Base-by-base conservation (phyloP, 805 yeast species). In the Teunomyces atbi region DNA sequence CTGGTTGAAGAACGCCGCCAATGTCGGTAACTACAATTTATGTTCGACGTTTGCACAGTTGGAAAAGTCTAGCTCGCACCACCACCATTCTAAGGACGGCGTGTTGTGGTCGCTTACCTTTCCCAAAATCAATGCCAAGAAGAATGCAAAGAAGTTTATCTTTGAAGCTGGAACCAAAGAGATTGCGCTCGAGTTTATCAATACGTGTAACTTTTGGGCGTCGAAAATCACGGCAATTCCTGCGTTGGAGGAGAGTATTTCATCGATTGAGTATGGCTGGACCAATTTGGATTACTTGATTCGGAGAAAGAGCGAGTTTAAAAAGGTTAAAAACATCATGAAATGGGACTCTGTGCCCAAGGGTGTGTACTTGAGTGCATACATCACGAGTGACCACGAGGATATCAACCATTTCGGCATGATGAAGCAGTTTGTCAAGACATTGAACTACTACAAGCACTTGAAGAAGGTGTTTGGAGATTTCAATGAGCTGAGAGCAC, bases 201-300 rank as follows among this genome's bases (percentile, higher is more conserved):
- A 84, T 54, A 81, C 92, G 4, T 83, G 94, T 65, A 90, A 89
- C 63, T 90, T 87, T 61, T 90, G 97, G 96, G 88, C 95, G 2
- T 87, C 92, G 1, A 78, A 94, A 53, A 77, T 86, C 30, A 84
- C 96, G 5, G 84, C 90, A 12, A 83, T 88, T 16, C 96, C 96
- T 3, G 74, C 82, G 0, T 60, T 64, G 48, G 86, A 83, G 56
- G 84, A 82, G 45, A 82, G 85, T 51, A 74, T 87, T 27, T 82
- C 89, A 2, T 83, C 92, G 45, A 78, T 83, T 48, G 95, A 90
- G 60, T 89, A 81, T 60, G 96, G 96, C 2, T 89, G 96, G 96
- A 73, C 74, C 21, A 60, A 72, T 52, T 52, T 72, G 48, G 70
- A 67, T 36, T 55, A 55, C 1, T 57, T 72, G 42, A 59, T 68